Evolutionary conservation across 169 alveolate species (phyloP).

Genomic region (Condylostoma magnum): DNA sequence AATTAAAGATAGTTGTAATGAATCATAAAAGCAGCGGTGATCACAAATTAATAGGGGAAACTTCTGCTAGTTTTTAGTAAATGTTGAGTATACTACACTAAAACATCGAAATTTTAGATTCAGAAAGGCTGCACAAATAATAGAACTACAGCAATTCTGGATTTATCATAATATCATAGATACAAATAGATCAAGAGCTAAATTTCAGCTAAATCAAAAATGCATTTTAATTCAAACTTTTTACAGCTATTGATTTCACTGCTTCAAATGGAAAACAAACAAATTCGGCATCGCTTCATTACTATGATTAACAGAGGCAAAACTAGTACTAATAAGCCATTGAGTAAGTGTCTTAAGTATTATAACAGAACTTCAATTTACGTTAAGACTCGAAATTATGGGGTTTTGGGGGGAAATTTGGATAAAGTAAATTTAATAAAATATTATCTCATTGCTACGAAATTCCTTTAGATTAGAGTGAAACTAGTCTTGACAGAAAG

Average conservation of each 20-base stretch:
- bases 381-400: constrained; percentile 57
- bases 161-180: neutral
- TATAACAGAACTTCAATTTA: constrained; percentile 57
- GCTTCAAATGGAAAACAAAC: constrained; percentile 66
- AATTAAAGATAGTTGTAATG: neutral
- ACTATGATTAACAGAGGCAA: neutral
- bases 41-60: neutral
- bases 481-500: constrained; percentile 50
- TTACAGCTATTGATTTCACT: constrained; percentile 81
- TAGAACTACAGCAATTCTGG: no score
- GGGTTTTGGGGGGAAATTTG: constrained; percentile 54
- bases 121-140: neutral
- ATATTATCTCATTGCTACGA: constrained; percentile 41
- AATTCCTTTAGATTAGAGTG: constrained; percentile 31
- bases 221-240: constrained; percentile 60
- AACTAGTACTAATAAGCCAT: constrained; percentile 60
- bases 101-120: neutral
- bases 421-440: constrained; percentile 1
- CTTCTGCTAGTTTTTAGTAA: neutral
- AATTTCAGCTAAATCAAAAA: constrained; percentile 65
- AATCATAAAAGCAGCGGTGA: neutral
- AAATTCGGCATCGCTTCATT: constrained; percentile 55
- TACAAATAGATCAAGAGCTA: constrained; percentile 39
- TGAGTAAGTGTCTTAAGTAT: constrained; percentile 45
- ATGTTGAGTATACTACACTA: neutral